These are phyloP conservation scores for Phoma sp. DNA, from an alignment of 2,329 filamentous ascomycete species.

Conservation along the genomic window DNA sequence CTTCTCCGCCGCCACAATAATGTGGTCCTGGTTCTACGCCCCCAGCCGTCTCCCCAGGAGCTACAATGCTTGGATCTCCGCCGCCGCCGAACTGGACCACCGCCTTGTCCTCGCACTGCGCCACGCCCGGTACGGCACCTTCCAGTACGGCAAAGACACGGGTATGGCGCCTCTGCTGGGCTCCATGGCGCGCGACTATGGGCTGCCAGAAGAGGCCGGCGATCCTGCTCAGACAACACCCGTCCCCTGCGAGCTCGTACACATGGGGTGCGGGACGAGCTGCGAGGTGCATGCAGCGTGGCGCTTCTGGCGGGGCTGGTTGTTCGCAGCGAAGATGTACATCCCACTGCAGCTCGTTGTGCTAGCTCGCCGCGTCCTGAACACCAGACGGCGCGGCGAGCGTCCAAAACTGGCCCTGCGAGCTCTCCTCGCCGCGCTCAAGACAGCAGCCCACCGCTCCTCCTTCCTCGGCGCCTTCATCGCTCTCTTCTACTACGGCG, in stretches of 20 bases:
- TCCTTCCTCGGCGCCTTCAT: slow-evolving; percentile 81
- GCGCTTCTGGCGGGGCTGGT: slow-evolving; percentile 72
- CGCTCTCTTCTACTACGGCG: slow-evolving; percentile 80
- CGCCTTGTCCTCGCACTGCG: slow-evolving; percentile 78
- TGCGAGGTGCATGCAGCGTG: slow-evolving; percentile 76
- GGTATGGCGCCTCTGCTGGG: slow-evolving; percentile 71
- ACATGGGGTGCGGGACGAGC: slow-evolving; percentile 75
- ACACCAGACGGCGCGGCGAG: slow-evolving; percentile 19
- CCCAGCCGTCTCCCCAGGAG: slow-evolving; percentile 72
- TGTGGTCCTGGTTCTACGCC: slow-evolving; percentile 88
- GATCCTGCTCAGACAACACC: slow-evolving; percentile 73
- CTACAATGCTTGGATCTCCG: slow-evolving; percentile 83
- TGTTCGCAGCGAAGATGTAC: slow-evolving; percentile 77
- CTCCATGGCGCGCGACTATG: slow-evolving; percentile 74
- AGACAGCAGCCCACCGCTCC: slow-evolving; percentile 68
- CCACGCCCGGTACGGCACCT: slow-evolving; percentile 65
- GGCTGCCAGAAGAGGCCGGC: slow-evolving; percentile 72
- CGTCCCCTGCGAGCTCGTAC: slow-evolving; percentile 82
- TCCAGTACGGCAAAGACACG: slow-evolving; percentile 76
- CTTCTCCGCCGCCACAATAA: slow-evolving; percentile 73
- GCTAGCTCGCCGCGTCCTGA: slow-evolving; percentile 20
- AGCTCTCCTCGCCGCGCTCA: no score
- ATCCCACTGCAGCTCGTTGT: slow-evolving; percentile 70
- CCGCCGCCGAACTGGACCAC: slow-evolving; percentile 74
- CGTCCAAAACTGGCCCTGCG: slow-evolving; percentile 60